phyloP scores from a whole-genome alignment of 2,329 filamentous ascomycete genomes.

The Neopestalotiopsis rosae region DNA sequence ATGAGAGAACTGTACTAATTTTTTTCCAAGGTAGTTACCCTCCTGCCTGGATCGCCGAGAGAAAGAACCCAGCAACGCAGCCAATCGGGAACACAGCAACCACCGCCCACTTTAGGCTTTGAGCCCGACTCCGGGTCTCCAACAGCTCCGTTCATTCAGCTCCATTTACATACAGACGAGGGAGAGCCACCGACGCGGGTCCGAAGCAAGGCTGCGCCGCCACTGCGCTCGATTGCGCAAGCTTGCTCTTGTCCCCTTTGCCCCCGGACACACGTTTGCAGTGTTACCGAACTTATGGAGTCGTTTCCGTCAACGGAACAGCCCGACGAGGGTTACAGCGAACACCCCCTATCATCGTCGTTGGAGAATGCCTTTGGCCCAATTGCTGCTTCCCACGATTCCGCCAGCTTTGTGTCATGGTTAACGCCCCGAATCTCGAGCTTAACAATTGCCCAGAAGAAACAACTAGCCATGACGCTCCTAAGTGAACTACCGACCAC shows the following conservation, averaged over 20 bases:
- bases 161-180: too few relatives aligned
- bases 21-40: too few relatives aligned
- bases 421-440: conserved; percentile 54
- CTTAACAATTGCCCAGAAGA: conserved; percentile 55
- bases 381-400: conserved; percentile 42
- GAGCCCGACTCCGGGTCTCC: background rate
- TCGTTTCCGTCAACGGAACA: conserved; percentile 57
- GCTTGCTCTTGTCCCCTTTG: background rate
- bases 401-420: conserved; percentile 54
- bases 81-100: too few relatives aligned
- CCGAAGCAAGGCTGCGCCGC: too few relatives aligned
- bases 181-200: too few relatives aligned
- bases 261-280: background rate
- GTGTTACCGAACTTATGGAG: conserved; percentile 41
- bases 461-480: conserved; percentile 76
- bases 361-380: conserved; percentile 36
- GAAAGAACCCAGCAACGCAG: too few relatives aligned
- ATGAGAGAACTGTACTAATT: too few relatives aligned
- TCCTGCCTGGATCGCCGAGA: too few relatives aligned
- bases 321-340: conserved; percentile 87
- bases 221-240: too few relatives aligned
- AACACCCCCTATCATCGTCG: conserved; percentile 64
- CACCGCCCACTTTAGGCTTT: too few relatives aligned
- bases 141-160: background rate
- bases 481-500: conserved; percentile 81